Evolutionary conservation across 75 land plant species (phyloP).

Genomic region (Selaginella moellendorffii): DNA sequence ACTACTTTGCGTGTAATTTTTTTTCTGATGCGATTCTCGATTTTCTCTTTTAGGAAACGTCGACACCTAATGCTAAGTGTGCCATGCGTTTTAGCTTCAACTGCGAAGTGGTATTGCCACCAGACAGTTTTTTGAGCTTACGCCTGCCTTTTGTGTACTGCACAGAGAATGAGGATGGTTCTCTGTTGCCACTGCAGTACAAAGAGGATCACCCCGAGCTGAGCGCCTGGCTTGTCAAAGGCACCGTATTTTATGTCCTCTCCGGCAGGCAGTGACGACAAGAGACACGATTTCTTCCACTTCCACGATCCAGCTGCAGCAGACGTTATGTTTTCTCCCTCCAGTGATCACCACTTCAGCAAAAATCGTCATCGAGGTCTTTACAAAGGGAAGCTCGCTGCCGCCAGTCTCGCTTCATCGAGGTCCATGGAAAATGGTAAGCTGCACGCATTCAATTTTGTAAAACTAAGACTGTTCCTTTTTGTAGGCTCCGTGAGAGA

Average conservation of each 20-base stretch:
- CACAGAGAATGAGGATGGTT: slow-evolving; percentile 39
- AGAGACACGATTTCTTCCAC: not conserved
- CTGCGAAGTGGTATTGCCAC: slow-evolving; percentile 71
- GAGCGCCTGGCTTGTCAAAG: slow-evolving; percentile 75
- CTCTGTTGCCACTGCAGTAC: slow-evolving; percentile 38
- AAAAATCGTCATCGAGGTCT: no score
- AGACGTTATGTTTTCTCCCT: no score
- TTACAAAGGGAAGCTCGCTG: no score
- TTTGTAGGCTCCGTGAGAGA: no score
- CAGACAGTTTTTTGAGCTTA: slow-evolving; percentile 77
- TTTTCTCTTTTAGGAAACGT: not conserved
- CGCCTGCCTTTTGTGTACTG: slow-evolving; percentile 86
- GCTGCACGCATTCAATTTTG: no score
- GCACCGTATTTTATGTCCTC: slow-evolving; percentile 62
- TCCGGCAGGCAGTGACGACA: not conserved
- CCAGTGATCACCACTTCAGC: no score
- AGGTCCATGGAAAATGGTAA: no score
- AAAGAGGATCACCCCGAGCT: slow-evolving; percentile 51
- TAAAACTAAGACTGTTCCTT: no score
- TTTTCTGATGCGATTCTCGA: not conserved
- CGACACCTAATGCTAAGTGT: not conserved
- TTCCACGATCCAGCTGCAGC: no score
- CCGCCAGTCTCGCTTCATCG: no score
- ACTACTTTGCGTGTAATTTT: not conserved
- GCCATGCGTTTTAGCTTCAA: slow-evolving; percentile 42